phyloP scores from a whole-genome alignment of 116 monocot species.

The Dioscorea cayenensis region DNA sequence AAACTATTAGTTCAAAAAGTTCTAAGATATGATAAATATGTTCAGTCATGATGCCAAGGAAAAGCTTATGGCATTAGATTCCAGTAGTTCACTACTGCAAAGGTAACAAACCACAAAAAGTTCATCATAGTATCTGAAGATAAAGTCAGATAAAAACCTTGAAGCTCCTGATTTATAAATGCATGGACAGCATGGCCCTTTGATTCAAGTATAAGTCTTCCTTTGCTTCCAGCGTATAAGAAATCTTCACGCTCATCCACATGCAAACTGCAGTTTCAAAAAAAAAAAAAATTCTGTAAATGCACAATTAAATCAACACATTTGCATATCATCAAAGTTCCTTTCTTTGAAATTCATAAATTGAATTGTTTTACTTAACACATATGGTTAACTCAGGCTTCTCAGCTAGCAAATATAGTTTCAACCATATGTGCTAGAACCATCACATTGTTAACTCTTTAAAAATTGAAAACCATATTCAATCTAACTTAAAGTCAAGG shows the following conservation, averaged over 20 bases:
- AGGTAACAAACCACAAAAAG: no score
- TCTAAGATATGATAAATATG: neutral
- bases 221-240: conserved; percentile 27
- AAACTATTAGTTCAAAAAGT: neutral
- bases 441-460: no score
- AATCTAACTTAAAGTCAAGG: no score
- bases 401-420: no score
- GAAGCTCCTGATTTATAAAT: conserved; percentile 74
- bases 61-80: neutral
- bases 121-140: neutral
- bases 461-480: no score
- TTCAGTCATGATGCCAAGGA: neutral
- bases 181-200: conserved; percentile 90
- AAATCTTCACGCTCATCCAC: conserved; percentile 51
- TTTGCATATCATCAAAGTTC: no score
- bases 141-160: conserved; percentile 39
- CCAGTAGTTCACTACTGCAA: no score
- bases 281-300: neutral
- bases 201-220: conserved; percentile 64
- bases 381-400: no score
- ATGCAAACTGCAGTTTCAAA: conserved; percentile 42
- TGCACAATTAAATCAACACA: neutral
- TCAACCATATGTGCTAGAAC: no score
- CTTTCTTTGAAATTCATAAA: no score
- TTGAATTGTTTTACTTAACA: no score